Evolutionary conservation across 2,329 filamentous ascomycete genomes (phyloP).

Genomic region (Penicillium sp.): DNA sequence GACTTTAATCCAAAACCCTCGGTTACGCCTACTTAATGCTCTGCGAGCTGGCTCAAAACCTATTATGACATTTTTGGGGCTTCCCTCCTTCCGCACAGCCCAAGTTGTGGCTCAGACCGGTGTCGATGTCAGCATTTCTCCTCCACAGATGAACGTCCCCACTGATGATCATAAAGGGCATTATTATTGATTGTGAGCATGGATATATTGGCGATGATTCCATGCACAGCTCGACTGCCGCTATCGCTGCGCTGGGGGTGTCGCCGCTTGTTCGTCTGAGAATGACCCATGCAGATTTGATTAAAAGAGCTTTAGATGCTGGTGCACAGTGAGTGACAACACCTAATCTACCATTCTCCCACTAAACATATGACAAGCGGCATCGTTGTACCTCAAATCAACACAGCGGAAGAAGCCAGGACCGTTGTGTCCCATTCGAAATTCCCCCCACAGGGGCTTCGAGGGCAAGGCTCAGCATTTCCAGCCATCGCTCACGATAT

Average conservation of each 20-base stretch:
- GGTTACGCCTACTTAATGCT: slow-evolving; percentile 17
- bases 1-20: slow-evolving; percentile 13
- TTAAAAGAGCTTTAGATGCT: slow-evolving; percentile 29
- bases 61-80: slow-evolving; percentile 22
- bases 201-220: slow-evolving; percentile 28
- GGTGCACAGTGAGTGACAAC: slow-evolving; percentile 22
- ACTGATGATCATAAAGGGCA: slow-evolving; percentile 8
- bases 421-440: slow-evolving; percentile 26
- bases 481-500: slow-evolving; percentile 33
- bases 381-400: slow-evolving; percentile 43
- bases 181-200: slow-evolving; percentile 29
- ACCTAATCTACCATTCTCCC: not conserved
- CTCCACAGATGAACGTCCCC: not conserved
- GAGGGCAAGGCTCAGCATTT: slow-evolving; percentile 29
- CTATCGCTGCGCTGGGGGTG: slow-evolving; percentile 24
- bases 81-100: slow-evolving; percentile 23
- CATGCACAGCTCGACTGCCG: slow-evolving; percentile 27
- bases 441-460: slow-evolving; percentile 31
- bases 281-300: slow-evolving; percentile 21
- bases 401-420: slow-evolving; percentile 51
- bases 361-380: slow-evolving; percentile 32
- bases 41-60: slow-evolving; percentile 17
- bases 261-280: slow-evolving; percentile 28
- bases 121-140: slow-evolving; percentile 17
- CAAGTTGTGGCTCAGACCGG: slow-evolving; percentile 24